A percentile compares a stretch with the other conserved stretches of the same genome.
These are phyloP conservation scores for Coemansia reversa DNA, from an alignment of 192 early-diverging fungal genomes.

Conservation along the genomic window DNA sequence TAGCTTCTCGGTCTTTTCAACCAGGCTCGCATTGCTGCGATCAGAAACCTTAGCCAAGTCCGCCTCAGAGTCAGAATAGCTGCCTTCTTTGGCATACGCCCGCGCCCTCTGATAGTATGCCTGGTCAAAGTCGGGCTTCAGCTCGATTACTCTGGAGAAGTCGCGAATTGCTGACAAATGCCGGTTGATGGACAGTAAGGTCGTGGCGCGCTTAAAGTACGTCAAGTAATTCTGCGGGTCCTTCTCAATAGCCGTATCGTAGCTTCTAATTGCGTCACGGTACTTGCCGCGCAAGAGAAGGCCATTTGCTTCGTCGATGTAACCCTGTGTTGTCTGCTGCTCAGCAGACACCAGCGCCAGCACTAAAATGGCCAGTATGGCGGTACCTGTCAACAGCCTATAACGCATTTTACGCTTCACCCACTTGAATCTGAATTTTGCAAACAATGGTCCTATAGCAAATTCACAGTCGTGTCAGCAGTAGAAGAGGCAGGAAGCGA, in stretches of 20 bases:
- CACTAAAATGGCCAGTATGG: slow-evolving; percentile 27
- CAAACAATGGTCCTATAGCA: neutral
- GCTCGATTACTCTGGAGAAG: slow-evolving; percentile 72
- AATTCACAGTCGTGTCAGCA: slow-evolving; percentile 1
- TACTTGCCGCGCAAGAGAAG: slow-evolving; percentile 43
- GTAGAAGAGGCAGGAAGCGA: neutral
- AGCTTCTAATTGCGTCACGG: slow-evolving; percentile 38
- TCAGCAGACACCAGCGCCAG: slow-evolving; percentile 29
- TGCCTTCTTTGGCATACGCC: slow-evolving; percentile 67
- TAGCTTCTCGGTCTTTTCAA: slow-evolving; percentile 28
- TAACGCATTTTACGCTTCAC: slow-evolving; percentile 27
- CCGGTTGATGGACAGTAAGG: slow-evolving; percentile 73
- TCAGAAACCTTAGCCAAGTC: slow-evolving; percentile 56
- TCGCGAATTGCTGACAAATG: slow-evolving; percentile 74
- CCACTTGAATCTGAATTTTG: neutral
- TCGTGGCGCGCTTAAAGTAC: slow-evolving; percentile 86
- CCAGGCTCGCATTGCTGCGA: slow-evolving; percentile 15
- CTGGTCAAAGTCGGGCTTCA: slow-evolving; percentile 80
- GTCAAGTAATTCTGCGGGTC: slow-evolving; percentile 83
- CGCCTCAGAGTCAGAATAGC: slow-evolving; percentile 58
- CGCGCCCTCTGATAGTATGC: slow-evolving; percentile 74
- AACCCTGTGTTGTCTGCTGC: slow-evolving; percentile 43
- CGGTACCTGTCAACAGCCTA: slow-evolving; percentile 31
- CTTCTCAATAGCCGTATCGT: slow-evolving; percentile 55
- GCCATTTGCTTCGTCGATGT: slow-evolving; percentile 48